A percentile compares a stretch with the other conserved stretches of the same genome.
These are phyloP conservation scores for Podospora didyma DNA, from an alignment of 495 filamentous ascomycete species.

Conservation along the genomic window DNA sequence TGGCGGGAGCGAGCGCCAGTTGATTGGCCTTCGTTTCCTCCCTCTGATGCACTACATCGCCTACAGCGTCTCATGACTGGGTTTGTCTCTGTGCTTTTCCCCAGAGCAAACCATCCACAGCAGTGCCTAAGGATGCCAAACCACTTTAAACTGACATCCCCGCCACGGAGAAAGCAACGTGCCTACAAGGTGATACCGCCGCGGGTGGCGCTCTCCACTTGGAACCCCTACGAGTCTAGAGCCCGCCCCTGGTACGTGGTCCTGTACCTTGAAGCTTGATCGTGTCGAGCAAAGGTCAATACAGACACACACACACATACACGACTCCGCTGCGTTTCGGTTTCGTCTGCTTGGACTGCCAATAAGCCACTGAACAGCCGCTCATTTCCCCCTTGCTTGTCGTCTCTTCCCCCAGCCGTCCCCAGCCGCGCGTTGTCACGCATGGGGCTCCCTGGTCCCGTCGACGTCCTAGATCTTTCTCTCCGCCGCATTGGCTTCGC, in stretches of 20 bases:
- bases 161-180: not conserved
- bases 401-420: not conserved
- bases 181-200: not conserved
- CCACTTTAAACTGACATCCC: not conserved
- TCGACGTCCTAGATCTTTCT: not conserved
- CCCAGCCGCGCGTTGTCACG: not conserved
- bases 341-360: no score
- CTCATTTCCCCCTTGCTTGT: not conserved
- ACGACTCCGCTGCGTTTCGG: no score
- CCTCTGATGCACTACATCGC: not conserved
- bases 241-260: no score
- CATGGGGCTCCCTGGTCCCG: not conserved
- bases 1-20: not conserved
- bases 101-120: not conserved
- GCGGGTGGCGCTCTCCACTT: not conserved
- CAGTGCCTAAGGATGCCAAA: not conserved
- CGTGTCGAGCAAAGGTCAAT: no score
- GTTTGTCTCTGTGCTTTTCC: not conserved
- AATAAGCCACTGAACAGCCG: not conserved
- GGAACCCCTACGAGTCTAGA: no score
- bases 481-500: not conserved
- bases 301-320: no score
- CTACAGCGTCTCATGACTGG: not conserved
- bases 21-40: constrained; percentile 11
- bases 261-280: no score